A percentile compares a stretch with the other conserved stretches of the same genome.
Conservation (phyloP, 768 basidiomycete species). For the Calvatia gigantea region DNA sequence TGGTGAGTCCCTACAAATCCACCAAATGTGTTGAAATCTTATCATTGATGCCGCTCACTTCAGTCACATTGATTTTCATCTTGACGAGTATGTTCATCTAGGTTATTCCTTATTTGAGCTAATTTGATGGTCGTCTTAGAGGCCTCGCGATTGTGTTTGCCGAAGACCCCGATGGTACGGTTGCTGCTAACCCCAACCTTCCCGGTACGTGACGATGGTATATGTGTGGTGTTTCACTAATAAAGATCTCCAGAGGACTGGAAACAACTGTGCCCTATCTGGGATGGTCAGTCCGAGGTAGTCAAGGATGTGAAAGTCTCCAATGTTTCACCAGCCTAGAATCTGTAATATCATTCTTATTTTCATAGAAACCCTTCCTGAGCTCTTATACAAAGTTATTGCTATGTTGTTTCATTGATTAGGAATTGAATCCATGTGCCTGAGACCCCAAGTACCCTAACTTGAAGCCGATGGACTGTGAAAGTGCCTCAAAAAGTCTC, state of each 20-base stretch:
- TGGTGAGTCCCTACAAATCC: constrained; percentile 26
- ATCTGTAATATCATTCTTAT: no score
- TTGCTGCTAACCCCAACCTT: background rate
- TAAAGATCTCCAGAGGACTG: constrained; percentile 15
- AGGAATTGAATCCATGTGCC: no score
- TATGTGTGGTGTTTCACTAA: background rate
- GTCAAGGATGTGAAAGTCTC: no score
- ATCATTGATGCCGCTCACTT: background rate
- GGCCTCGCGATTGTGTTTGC: constrained; percentile 33
- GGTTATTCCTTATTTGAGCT: background rate
- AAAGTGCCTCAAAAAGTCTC: no score
- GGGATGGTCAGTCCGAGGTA: no score
- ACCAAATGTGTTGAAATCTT: background rate
- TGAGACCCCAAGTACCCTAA: no score
- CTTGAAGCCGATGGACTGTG: no score
- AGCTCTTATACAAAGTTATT: no score
- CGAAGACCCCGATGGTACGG: constrained; percentile 20
- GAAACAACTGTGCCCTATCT: constrained; percentile 22
- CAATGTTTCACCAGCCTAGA: no score
- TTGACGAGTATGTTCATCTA: constrained; percentile 30
- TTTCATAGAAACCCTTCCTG: no score
- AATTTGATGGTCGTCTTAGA: constrained; percentile 12
- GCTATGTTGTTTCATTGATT: no score
- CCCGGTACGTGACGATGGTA: background rate
- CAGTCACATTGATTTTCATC: constrained; percentile 55